Base-by-base conservation (phyloP, 2,329 filamentous ascomycete genomes). In the Microcera coccophila region DNA sequence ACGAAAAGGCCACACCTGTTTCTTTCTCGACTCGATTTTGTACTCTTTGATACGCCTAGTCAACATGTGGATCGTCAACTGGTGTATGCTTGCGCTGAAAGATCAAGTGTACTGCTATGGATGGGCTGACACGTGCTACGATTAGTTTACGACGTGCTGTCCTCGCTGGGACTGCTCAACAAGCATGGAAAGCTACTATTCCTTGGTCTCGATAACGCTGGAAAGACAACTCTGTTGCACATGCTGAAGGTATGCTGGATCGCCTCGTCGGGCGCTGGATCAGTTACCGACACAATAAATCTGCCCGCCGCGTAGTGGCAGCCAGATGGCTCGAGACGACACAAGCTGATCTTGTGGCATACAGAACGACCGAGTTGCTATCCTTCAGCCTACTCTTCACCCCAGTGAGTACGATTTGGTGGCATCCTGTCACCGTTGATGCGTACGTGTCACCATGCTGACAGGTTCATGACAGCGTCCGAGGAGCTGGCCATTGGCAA, bases 141-240 rank as follows among this genome's bases (percentile, higher is more conserved):
- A 44, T 46, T 61, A 66, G 89, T 95, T 72, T 95, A 88, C 79
- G 88, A 95, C 74, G 75, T 94, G 60, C 82, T 95, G 62, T 87
- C 90, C 61, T 87, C 82, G 54, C 79, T 95, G 52, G 90, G 90
- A 60, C 78, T 95, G 62, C 76, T 91, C 56, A 95, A 95, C 81
- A 95, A 95, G 79, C 88, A 95, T 69, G 90, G 89, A 62, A 95
- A 95, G 80, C 81, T 95, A 47, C 80, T 95, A 45, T 95, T 95
- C 74, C 82, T 95, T 52, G 90, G 90, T 58, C 84, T 95, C 50
- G 90, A 95, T 68, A 95, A 95, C 73, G 90, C 90, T 39, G 90
- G 90, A 71, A 95, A 95, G 78, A 95, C 90, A 41, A 95, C 90
- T 34, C 75, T 95, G 58, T 74, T 95, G 64, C 90, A 95, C 72